Conservation (phyloP, 2,329 filamentous ascomycete genomes). For the Xylaria sp. region DNA sequence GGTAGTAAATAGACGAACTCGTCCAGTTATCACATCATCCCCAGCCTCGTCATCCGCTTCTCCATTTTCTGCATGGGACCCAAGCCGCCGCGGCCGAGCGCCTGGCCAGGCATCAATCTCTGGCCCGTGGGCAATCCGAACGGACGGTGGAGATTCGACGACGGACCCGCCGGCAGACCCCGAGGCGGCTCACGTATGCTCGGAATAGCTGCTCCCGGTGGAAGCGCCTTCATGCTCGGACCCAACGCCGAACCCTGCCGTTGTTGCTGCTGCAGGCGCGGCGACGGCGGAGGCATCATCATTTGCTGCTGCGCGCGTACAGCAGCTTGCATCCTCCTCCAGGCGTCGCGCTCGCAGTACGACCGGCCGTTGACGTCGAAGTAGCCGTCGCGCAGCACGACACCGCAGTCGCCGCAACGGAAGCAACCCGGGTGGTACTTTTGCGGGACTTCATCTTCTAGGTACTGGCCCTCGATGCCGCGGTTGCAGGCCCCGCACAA, state of each 20-base stretch:
- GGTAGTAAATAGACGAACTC: not conserved
- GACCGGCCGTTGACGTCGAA: constrained; percentile 85
- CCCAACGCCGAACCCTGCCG: constrained; percentile 26
- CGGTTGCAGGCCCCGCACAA: constrained; percentile 81
- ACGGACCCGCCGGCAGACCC: constrained; percentile 46
- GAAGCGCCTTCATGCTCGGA: constrained; percentile 33
- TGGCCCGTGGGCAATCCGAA: constrained; percentile 52
- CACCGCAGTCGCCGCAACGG: constrained; percentile 81
- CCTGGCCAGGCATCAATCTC: constrained; percentile 53
- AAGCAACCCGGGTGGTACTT: constrained; percentile 93
- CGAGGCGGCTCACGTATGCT: constrained; percentile 43
- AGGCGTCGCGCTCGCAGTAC: constrained; percentile 90
- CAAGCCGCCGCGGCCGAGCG: constrained; percentile 49
- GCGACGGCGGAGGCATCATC: constrained; percentile 40
- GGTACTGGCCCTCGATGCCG: constrained; percentile 93
- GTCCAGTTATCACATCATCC: constrained; percentile 59
- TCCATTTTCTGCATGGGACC: constrained; percentile 63
- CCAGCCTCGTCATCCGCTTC: constrained; percentile 70
- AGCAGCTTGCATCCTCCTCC: constrained; percentile 62
- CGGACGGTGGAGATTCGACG: constrained; percentile 46
- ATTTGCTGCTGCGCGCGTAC: constrained; percentile 49
- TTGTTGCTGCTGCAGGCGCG: constrained; percentile 13
- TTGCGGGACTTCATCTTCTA: constrained; percentile 79
- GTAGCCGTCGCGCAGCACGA: constrained; percentile 83
- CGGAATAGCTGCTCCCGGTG: constrained; percentile 37